Conservation (phyloP, 768 basidiomycete genomes). For the Hypholoma sublateritium region DNA sequence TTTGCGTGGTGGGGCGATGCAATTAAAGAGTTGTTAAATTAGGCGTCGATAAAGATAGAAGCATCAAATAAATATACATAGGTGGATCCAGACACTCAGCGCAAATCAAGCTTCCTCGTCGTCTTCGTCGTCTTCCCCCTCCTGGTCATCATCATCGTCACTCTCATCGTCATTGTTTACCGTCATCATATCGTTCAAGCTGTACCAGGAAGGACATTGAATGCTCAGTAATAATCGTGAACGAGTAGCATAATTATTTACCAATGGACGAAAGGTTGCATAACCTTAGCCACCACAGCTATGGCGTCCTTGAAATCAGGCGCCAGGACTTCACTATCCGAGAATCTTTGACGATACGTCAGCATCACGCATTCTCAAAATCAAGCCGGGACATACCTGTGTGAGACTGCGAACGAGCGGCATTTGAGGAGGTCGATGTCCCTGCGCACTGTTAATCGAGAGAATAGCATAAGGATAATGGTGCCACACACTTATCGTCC, state of each 20-base stretch:
- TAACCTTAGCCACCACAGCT: conserved; percentile 48
- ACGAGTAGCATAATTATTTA: conserved; percentile 27
- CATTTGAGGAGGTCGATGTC: conserved; percentile 93
- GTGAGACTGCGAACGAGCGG: conserved; percentile 70
- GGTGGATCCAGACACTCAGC: not conserved
- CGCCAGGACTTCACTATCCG: conserved; percentile 69
- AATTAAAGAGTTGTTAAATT: too few relatives aligned
- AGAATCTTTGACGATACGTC: conserved; percentile 48
- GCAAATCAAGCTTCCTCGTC: not conserved
- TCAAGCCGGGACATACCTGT: conserved; percentile 41
- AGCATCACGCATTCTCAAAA: not conserved
- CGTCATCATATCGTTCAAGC: conserved; percentile 75
- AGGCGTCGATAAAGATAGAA: too few relatives aligned
- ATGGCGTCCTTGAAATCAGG: conserved; percentile 68
- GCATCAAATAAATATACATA: too few relatives aligned
- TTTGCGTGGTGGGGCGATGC: too few relatives aligned
- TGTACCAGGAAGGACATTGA: conserved; percentile 21
- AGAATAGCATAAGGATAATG: not conserved
- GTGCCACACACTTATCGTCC: conserved; percentile 57
- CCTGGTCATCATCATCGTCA: conserved; percentile 18
- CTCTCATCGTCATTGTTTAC: conserved; percentile 28
- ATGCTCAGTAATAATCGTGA: not conserved
- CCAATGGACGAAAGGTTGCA: conserved; percentile 82
- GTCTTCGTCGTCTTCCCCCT: conserved; percentile 11
- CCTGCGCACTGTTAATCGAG: conserved; percentile 31